Percentiles rank a stretch among this genome's conserved stretches.
These are phyloP conservation scores for Magnusiomyces sp. DNA, from an alignment of 1,139 yeast genomes.

Conservation along the genomic window DNA sequence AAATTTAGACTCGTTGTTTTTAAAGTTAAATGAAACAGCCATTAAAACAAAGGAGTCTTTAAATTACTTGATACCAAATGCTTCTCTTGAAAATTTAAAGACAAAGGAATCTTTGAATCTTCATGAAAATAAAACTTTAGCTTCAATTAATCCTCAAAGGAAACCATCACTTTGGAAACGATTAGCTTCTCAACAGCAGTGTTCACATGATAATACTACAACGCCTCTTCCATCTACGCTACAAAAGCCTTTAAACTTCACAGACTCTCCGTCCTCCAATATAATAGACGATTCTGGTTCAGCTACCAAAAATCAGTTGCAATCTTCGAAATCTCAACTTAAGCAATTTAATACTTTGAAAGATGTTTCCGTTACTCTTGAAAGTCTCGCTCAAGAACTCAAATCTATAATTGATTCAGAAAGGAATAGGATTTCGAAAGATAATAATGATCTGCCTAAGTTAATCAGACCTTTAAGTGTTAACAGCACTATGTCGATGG, in stretches of 20 bases:
- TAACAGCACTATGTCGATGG: slow-evolving; percentile 31
- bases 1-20: no score
- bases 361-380: slow-evolving; percentile 1
- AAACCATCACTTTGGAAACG: slow-evolving; percentile 22
- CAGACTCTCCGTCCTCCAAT: not conserved
- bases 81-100: no score
- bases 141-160: slow-evolving; percentile 11
- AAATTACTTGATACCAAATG: not conserved
- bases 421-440: not conserved
- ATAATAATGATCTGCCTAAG: not conserved
- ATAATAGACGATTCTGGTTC: not conserved
- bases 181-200: not conserved
- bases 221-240: not conserved
- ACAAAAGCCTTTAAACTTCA: not conserved
- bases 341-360: not conserved
- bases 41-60: not conserved
- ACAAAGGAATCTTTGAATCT: not conserved
- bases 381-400: not conserved
- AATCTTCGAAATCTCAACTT: no score
- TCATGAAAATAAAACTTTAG: not conserved
- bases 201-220: not conserved
- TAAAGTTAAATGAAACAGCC: no score
- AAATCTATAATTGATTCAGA: not conserved
- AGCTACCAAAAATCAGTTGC: not conserved
- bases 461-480: not conserved